Conservation (phyloP, 192 early-diverging fungal species). For the Coemansia pectinata region DNA sequence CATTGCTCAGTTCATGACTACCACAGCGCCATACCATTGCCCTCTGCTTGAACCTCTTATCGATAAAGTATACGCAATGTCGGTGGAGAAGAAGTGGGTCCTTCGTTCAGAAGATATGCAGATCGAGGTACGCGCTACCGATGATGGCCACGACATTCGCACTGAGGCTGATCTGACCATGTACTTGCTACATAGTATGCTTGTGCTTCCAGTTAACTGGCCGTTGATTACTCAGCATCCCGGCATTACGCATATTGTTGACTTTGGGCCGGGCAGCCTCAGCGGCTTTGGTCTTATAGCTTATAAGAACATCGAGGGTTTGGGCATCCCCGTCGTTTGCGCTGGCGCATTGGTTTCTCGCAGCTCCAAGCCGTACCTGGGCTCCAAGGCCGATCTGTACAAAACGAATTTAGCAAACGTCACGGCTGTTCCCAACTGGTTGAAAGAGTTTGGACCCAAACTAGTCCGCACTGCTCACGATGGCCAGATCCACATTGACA, state of each 20-base stretch:
- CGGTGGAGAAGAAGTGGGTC: constrained; percentile 26
- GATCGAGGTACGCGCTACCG: neutral
- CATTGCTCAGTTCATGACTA: constrained; percentile 75
- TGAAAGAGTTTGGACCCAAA: constrained; percentile 75
- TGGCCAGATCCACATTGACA: constrained; percentile 78
- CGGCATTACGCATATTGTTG: constrained; percentile 81
- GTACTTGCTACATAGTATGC: constrained; percentile 69
- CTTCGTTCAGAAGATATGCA: constrained; percentile 2
- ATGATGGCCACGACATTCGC: neutral
- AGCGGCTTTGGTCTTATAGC: constrained; percentile 84
- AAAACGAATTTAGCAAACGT: constrained; percentile 67
- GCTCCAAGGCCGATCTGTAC: constrained; percentile 74
- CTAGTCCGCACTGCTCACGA: constrained; percentile 64
- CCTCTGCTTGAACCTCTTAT: constrained; percentile 1
- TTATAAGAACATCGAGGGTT: constrained; percentile 84
- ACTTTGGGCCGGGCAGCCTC: constrained; percentile 89
- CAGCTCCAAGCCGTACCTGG: constrained; percentile 57
- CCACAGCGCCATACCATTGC: constrained; percentile 79
- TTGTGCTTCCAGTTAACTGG: constrained; percentile 64
- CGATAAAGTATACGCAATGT: neutral
- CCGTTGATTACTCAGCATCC: constrained; percentile 57
- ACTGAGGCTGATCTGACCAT: constrained; percentile 58
- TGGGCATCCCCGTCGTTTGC: constrained; percentile 64
- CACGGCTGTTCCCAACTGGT: constrained; percentile 84
- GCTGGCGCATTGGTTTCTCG: constrained; percentile 17